These are phyloP conservation scores for Pichia sp. DNA, from an alignment of 1,139 yeast species.

Conservation along the genomic window DNA sequence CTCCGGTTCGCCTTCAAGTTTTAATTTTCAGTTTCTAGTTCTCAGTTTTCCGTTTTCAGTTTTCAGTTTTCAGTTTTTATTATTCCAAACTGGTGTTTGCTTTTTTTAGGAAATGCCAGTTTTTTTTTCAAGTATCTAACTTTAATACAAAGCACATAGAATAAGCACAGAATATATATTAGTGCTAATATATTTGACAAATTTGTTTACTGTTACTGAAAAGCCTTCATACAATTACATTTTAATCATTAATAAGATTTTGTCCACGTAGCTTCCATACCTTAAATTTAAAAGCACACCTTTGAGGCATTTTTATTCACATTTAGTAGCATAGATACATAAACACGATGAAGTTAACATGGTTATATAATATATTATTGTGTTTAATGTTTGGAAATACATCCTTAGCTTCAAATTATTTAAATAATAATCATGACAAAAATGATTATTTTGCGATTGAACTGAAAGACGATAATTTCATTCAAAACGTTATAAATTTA, in stretches of 20 bases:
- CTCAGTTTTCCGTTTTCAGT: too few relatives aligned
- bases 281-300: neutral
- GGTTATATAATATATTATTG: conserved; percentile 1
- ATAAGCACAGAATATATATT: neutral
- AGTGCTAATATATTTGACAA: neutral
- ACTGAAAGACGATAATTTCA: conserved; percentile 26
- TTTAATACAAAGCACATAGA: neutral
- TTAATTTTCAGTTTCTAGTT: neutral
- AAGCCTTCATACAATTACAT: too few relatives aligned
- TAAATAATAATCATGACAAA: conserved; percentile 33
- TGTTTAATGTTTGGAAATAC: neutral
- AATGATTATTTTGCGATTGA: conserved; percentile 56
- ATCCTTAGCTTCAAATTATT: neutral
- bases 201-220: neutral
- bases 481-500: conserved; percentile 31
- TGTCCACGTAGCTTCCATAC: too few relatives aligned
- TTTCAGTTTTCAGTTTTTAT: neutral
- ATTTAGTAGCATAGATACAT: neutral
- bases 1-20: neutral
- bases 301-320: neutral
- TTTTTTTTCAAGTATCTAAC: neutral
- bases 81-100: neutral
- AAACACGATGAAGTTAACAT: neutral
- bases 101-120: neutral
- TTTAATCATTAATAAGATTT: too few relatives aligned